Conservation (phyloP, 306 rosid species). For the Ochetophila trinervis region DNA sequence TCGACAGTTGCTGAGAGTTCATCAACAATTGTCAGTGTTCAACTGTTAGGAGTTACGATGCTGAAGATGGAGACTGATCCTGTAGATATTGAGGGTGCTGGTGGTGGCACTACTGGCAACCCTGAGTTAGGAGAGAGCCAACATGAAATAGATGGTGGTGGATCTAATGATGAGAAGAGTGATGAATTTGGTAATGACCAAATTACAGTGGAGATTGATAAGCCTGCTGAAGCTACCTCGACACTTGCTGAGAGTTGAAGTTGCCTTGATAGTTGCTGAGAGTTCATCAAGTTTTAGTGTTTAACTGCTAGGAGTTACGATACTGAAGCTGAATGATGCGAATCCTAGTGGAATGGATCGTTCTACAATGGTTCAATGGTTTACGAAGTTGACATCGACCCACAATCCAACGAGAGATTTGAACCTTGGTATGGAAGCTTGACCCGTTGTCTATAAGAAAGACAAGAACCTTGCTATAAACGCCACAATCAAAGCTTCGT, state of each 20-base stretch:
- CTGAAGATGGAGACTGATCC: slow-evolving; percentile 59
- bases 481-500: too few species aligned
- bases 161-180: slow-evolving; percentile 61
- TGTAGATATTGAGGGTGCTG: slow-evolving; percentile 55
- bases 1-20: slow-evolving; percentile 31
- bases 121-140: slow-evolving; percentile 60
- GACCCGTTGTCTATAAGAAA: too few species aligned
- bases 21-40: slow-evolving; percentile 34
- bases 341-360: too few species aligned
- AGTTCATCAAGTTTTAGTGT: slow-evolving; percentile 36
- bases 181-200: too few species aligned
- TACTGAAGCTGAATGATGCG: too few species aligned
- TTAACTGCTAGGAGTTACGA: slow-evolving; percentile 39
- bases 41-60: slow-evolving; percentile 38
- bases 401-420: too few species aligned
- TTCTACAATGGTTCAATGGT: too few species aligned
- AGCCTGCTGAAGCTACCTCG: slow-evolving; percentile 43
- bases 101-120: slow-evolving; percentile 43
- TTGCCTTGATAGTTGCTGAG: too few species aligned
- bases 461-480: too few species aligned
- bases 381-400: too few species aligned
- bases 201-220: too few species aligned
- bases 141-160: slow-evolving; percentile 50
- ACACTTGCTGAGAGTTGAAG: slow-evolving; percentile 29
- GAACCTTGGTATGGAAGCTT: too few species aligned